Evolutionary conservation across 2,329 filamentous ascomycete genomes (phyloP).

Genomic region (Colletotrichum falcatum): DNA sequence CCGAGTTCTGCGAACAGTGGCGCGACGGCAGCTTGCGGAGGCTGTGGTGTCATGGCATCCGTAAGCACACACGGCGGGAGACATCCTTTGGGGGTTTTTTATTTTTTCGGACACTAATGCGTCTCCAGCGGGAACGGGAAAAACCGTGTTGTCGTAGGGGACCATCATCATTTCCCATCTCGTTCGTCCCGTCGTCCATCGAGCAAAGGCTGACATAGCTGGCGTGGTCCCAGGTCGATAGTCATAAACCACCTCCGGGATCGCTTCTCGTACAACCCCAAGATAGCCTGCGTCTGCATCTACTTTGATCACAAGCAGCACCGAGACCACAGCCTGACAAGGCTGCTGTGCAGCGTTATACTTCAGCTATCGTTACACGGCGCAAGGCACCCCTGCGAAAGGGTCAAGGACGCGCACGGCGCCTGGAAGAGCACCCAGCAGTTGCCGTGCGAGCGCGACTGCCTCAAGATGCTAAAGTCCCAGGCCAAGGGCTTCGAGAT

Average conservation of each 20-base stretch:
- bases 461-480: constrained; percentile 13
- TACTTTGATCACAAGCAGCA: constrained; percentile 18
- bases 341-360: neutral
- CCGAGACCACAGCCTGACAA: neutral
- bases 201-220: neutral
- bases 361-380: neutral
- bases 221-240: neutral
- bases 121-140: constrained; percentile 15
- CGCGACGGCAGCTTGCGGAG: constrained; percentile 1
- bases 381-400: neutral
- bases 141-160: constrained; percentile 12
- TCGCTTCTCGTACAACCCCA: neutral
- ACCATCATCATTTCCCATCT: no score
- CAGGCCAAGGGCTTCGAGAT: neutral
- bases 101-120: neutral
- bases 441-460: constrained; percentile 8
- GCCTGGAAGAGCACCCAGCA: neutral
- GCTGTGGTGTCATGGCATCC: constrained; percentile 18
- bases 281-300: constrained; percentile 5
- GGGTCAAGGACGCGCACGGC: neutral
- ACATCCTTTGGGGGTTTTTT: no score
- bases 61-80: constrained; percentile 1
- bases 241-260: constrained; percentile 4
- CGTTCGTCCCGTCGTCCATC: neutral
- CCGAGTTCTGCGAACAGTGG: constrained; percentile 1